Conservation (phyloP, 2,329 filamentous ascomycete species). For the Cladosporium sp. region DNA sequence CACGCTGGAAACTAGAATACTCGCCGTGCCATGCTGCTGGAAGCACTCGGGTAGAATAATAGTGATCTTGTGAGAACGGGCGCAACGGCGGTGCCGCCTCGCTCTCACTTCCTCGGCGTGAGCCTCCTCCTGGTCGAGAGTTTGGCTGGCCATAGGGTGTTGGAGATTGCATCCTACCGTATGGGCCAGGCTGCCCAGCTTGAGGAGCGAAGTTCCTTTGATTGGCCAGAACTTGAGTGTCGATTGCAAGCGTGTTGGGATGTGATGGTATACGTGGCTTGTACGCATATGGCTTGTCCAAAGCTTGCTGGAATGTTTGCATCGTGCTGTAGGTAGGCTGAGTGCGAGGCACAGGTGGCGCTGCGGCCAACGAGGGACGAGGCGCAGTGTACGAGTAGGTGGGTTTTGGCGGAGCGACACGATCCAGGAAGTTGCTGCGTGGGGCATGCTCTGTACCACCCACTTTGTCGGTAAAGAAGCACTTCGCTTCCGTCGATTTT, state of each 20-base stretch:
- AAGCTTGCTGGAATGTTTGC: constrained; percentile 16
- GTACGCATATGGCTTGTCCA: constrained; percentile 42
- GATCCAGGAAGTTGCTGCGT: constrained; percentile 72
- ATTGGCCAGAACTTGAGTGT: constrained; percentile 35
- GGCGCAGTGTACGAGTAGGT: constrained; percentile 28
- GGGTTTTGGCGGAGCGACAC: constrained; percentile 51
- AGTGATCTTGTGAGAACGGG: constrained; percentile 40
- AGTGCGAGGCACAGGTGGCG: constrained; percentile 22
- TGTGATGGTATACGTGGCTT: constrained; percentile 39
- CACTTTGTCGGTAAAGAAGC: constrained; percentile 85
- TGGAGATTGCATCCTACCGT: background rate
- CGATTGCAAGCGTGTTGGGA: constrained; percentile 34
- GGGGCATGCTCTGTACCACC: constrained; percentile 63
- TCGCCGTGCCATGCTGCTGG: constrained; percentile 41
- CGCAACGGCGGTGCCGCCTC: constrained; percentile 31
- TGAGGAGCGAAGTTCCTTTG: constrained; percentile 35
- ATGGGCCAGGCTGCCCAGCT: constrained; percentile 14
- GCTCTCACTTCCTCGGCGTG: constrained; percentile 5
- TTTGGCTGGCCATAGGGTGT: constrained; percentile 1
- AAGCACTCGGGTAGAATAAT: constrained; percentile 40
- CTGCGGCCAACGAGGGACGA: constrained; percentile 30
- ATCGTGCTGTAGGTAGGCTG: constrained; percentile 16
- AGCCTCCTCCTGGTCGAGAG: background rate
- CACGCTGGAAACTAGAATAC: constrained; percentile 38
- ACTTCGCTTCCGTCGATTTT: constrained; percentile 83